Conservation (phyloP, 768 basidiomycete genomes). For the Tylopilus sp. region DNA sequence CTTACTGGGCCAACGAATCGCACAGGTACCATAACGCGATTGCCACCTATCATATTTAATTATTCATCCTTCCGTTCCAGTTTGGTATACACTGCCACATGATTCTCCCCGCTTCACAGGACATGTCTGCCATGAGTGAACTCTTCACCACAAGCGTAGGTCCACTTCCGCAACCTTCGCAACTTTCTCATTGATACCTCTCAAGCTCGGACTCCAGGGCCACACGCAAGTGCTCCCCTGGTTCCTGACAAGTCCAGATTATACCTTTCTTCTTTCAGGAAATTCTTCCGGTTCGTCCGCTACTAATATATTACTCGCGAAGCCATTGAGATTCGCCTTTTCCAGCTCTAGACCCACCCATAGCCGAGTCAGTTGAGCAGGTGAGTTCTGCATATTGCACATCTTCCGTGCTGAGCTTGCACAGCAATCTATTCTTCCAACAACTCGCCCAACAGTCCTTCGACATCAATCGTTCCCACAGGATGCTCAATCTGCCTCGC, state of each 20-base stretch:
- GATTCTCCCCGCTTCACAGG: constrained; percentile 45
- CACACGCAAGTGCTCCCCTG: constrained; percentile 30
- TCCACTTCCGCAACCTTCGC: neutral
- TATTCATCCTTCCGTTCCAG: constrained; percentile 33
- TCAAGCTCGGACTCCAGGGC: constrained; percentile 25
- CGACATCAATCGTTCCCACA: constrained; percentile 30
- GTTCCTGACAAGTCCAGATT: constrained; percentile 38
- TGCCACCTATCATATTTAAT: constrained; percentile 2
- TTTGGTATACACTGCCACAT: constrained; percentile 56
- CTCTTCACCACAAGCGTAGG: constrained; percentile 49
- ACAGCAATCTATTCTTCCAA: constrained; percentile 1
- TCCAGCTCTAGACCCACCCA: constrained; percentile 12
- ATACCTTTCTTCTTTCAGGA: constrained; percentile 45
- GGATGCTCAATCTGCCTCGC: constrained; percentile 21
- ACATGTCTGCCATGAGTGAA: constrained; percentile 43
- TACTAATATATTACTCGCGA: constrained; percentile 1
- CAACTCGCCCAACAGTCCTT: constrained; percentile 19
- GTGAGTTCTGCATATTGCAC: neutral
- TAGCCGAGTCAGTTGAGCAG: constrained; percentile 9
- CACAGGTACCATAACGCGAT: constrained; percentile 37
- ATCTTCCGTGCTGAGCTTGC: constrained; percentile 10
- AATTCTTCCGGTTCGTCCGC: constrained; percentile 21
- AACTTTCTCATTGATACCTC: constrained; percentile 1
- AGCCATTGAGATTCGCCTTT: neutral
- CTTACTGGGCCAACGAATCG: constrained; percentile 41